Evolutionary conservation across 441 rosid genomes (phyloP).

Genomic region (Erodium texanum): DNA sequence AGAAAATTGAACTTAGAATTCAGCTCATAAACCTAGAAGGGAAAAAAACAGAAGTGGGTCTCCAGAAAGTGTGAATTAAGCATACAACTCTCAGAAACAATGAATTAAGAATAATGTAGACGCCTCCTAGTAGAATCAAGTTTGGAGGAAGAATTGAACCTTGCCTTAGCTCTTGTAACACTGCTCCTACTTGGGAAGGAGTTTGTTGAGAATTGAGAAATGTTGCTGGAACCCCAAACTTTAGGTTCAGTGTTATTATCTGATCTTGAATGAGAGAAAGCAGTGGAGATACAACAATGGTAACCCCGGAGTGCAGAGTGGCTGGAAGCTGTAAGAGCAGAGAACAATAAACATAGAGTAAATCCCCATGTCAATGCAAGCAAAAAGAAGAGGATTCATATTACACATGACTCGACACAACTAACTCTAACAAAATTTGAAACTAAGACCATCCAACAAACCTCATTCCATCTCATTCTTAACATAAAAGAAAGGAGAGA

Average conservation of each 20-base stretch:
- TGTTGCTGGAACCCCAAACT: conserved; percentile 78
- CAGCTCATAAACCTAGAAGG: background rate
- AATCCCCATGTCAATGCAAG: background rate
- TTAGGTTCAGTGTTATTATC: conserved; percentile 69
- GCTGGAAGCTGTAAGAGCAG: conserved; percentile 68
- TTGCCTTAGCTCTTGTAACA: conserved; percentile 78
- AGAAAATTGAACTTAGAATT: background rate
- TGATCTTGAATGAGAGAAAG: conserved; percentile 94
- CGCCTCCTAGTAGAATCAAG: conserved; percentile 5
- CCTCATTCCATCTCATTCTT: background rate
- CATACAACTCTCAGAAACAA: conserved; percentile 8
- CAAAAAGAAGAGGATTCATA: background rate
- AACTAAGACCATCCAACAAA: background rate
- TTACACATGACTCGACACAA: background rate
- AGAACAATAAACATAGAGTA: conserved; percentile 12
- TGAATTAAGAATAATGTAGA: background rate
- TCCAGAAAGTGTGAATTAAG: background rate
- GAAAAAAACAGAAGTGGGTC: background rate
- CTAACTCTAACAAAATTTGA: background rate
- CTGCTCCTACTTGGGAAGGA: conserved; percentile 67
- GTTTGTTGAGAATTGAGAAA: conserved; percentile 88
- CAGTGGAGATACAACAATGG: conserved; percentile 81
- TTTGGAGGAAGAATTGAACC: conserved; percentile 16
- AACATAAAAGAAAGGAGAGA: conserved; percentile 15
- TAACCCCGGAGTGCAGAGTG: conserved; percentile 72